Evolutionary conservation across 768 basidiomycete species (phyloP).

Genomic region (Mycena sanguinolenta): DNA sequence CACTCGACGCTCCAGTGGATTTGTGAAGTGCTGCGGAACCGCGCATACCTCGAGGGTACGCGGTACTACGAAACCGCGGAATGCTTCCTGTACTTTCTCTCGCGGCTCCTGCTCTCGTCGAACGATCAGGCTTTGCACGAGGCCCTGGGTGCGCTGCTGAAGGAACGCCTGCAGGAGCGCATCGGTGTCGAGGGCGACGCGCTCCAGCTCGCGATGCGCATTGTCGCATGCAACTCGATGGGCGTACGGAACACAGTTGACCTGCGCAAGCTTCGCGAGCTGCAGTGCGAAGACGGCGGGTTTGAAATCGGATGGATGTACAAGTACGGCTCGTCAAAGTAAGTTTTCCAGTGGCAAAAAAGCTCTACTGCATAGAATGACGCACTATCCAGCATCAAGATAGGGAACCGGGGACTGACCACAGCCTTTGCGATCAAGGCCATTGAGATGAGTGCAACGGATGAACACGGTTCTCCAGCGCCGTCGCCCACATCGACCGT

Average conservation of each 20-base stretch:
- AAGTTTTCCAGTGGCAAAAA: background rate
- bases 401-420: constrained; percentile 68
- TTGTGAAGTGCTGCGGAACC: constrained; percentile 60
- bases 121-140: constrained; percentile 52
- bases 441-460: constrained; percentile 43
- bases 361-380: background rate
- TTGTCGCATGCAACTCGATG: constrained; percentile 58
- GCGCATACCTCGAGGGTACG: constrained; percentile 68
- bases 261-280: constrained; percentile 55
- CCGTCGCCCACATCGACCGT: constrained; percentile 20
- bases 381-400: constrained; percentile 44
- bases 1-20: constrained; percentile 62
- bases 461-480: background rate
- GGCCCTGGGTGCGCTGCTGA: constrained; percentile 55
- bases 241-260: constrained; percentile 60
- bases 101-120: constrained; percentile 56
- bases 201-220: constrained; percentile 69
- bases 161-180: constrained; percentile 62
- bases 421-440: constrained; percentile 69
- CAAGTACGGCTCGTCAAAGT: constrained; percentile 59
- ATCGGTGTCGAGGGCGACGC: constrained; percentile 64
- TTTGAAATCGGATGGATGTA: constrained; percentile 71
- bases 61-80: constrained; percentile 67
- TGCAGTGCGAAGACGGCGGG: constrained; percentile 69
- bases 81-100: constrained; percentile 66